Evolutionary conservation across 805 yeast species (phyloP), one percentile per base, ranked within the genome.

Genomic region (Isabelozyma heimii): DNA sequence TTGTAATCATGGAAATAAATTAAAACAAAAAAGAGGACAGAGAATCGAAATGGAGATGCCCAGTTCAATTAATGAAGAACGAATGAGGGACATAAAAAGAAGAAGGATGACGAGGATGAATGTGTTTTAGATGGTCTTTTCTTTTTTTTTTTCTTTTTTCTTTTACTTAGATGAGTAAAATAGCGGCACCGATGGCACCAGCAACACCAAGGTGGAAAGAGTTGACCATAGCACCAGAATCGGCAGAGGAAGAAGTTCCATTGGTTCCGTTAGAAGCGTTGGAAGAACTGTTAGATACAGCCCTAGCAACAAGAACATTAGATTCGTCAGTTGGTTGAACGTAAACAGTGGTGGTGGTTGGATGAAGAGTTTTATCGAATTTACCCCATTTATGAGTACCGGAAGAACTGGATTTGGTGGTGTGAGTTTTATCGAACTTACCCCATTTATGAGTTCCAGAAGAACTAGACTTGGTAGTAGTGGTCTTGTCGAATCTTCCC

Each of bases 121-220:
- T 17, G 43, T 40, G 27, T 40, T 15, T 15, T 20, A 5, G 30
- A 40, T 40, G 10, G 10, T 26, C 14, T 40, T n/a, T 17, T 17
- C 15, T 6, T 5, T n/a, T 40, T 40, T 40, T 9, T 20, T 17
- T 9, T 40, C 17, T 40, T 8, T 20, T 4, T 9, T n/a, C 8
- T 40, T 17, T 8, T 14, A n/a, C 42, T 67, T 67, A 76, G 58
- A 78, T 53, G 62, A 80, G 65, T 50, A 79, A 69, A 51, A 76
- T 66, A 63, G 80, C 84, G 42, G 81, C 83, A 55, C 79, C 70
- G 39, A 76, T 53, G 45, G 75, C 83, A 52, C 78, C 75, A 52
- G 69, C 72, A 53, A 60, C 61, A 43, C 73, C 73, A 40, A 61
- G 46, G 44, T 62, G 50, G 49, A 60, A 41, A n/a, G 59, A 61